phyloP scores from a whole-genome alignment of 1,139 yeast genomes.

The Hansenula lynferdii region DNA sequence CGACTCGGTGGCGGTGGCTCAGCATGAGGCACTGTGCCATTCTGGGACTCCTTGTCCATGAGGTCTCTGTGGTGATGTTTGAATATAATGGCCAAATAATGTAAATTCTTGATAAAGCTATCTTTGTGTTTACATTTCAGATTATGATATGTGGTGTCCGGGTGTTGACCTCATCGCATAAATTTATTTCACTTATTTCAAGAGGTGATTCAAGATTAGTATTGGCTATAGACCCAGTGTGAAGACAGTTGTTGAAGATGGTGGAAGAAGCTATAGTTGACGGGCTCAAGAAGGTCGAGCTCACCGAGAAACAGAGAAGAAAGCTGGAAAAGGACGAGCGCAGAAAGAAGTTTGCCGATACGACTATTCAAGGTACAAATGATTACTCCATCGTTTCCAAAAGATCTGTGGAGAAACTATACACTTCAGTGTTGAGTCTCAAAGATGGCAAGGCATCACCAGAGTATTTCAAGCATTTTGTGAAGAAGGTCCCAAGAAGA shows the following conservation, averaged over 20 bases:
- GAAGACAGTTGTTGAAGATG: background rate
- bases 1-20: background rate
- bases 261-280: slow-evolving; percentile 1
- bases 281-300: slow-evolving; percentile 21
- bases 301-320: slow-evolving; percentile 1
- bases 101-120: background rate
- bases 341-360: slow-evolving; percentile 47
- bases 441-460: slow-evolving; percentile 7
- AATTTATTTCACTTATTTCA: no score
- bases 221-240: no score
- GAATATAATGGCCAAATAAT: slow-evolving; percentile 13
- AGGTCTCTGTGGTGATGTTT: slow-evolving; percentile 10
- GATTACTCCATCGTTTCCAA: slow-evolving; percentile 82
- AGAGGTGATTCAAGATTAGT: no score
- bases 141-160: background rate
- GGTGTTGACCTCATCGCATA: slow-evolving; percentile 4
- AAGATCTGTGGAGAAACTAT: slow-evolving; percentile 69
- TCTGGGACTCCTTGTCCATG: background rate
- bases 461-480: slow-evolving; percentile 60
- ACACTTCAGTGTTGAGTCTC: slow-evolving; percentile 34
- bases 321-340: slow-evolving; percentile 46
- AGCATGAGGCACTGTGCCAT: background rate
- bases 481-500: slow-evolving; percentile 60
- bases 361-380: slow-evolving; percentile 76
- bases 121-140: slow-evolving; percentile 1